phyloP scores from a whole-genome alignment of 75 land plant species.

The Pinus tabuliformis region DNA sequence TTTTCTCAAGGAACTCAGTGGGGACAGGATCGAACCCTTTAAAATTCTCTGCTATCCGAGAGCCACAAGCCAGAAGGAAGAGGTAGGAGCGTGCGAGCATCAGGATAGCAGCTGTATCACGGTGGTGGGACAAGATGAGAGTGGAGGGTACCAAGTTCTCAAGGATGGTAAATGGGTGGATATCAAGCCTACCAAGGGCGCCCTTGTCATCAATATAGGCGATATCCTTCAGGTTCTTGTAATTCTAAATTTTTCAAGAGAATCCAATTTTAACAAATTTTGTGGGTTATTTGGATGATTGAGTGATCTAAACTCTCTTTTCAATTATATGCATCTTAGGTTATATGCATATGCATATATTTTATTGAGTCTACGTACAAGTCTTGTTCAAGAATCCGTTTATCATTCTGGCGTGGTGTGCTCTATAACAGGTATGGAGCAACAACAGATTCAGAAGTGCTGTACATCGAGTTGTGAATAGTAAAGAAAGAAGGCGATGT shows the following conservation, averaged over 20 bases:
- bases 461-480: background rate
- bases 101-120: conserved; percentile 40
- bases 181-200: conserved; percentile 25
- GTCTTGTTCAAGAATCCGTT: no score
- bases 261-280: no score
- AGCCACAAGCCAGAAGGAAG: conserved; percentile 8
- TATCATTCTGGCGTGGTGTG: no score
- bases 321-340: no score
- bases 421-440: background rate
- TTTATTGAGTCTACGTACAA: no score
- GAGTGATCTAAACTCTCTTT: no score
- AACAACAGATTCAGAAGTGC: conserved; percentile 7
- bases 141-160: conserved; percentile 50
- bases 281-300: no score
- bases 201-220: conserved; percentile 46
- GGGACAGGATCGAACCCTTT: conserved; percentile 24
- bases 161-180: conserved; percentile 51
- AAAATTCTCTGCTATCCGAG: conserved; percentile 20
- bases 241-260: no score
- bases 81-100: conserved; percentile 35
- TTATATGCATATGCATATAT: no score
- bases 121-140: conserved; percentile 44
- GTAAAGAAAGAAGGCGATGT: background rate
- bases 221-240: conserved; percentile 40
- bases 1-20: conserved; percentile 15